Evolutionary conservation across 345 rosid species (phyloP).

Genomic region (Euphorbia tirucalli): DNA sequence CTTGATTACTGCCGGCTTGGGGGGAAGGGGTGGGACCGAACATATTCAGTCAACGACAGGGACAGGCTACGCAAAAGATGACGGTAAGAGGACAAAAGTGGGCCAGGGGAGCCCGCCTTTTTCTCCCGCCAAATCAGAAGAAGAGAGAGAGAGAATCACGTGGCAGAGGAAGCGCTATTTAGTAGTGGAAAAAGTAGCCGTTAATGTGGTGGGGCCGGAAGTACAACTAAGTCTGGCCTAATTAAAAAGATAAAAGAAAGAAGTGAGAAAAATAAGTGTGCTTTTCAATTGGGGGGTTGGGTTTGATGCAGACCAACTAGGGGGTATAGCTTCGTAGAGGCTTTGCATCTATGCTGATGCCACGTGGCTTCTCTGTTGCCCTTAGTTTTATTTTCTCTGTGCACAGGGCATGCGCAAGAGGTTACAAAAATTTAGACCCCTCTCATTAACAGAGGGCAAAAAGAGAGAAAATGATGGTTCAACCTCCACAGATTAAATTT

Average conservation of each 20-base stretch:
- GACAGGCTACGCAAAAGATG: conserved; percentile 21
- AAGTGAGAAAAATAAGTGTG: conserved; percentile 1
- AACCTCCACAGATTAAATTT: neutral
- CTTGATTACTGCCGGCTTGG: conserved; percentile 20
- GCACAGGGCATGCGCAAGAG: neutral
- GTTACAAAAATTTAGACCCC: conserved; percentile 17
- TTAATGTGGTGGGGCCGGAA: conserved; percentile 33
- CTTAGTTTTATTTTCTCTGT: neutral
- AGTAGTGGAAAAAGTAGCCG: conserved; percentile 36
- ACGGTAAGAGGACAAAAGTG: conserved; percentile 9
- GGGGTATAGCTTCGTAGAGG: conserved; percentile 8
- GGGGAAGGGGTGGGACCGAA: conserved; percentile 7
- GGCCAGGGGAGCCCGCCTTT: conserved; percentile 13
- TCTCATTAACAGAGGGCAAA: neutral
- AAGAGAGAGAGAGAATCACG: conserved; percentile 30
- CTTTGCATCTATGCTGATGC: conserved; percentile 13
- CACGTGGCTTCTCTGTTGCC: conserved; percentile 25
- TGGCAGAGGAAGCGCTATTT: conserved; percentile 25
- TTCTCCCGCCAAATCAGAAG: conserved; percentile 35
- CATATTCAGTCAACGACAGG: conserved; percentile 30
- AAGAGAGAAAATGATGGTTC: conserved; percentile 8
- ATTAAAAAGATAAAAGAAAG: neutral
- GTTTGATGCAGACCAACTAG: neutral
- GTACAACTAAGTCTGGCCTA: conserved; percentile 24
- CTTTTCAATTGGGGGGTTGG: neutral